Conservation (phyloP, 2,329 filamentous ascomycete species). For the Botrytis porri region DNA sequence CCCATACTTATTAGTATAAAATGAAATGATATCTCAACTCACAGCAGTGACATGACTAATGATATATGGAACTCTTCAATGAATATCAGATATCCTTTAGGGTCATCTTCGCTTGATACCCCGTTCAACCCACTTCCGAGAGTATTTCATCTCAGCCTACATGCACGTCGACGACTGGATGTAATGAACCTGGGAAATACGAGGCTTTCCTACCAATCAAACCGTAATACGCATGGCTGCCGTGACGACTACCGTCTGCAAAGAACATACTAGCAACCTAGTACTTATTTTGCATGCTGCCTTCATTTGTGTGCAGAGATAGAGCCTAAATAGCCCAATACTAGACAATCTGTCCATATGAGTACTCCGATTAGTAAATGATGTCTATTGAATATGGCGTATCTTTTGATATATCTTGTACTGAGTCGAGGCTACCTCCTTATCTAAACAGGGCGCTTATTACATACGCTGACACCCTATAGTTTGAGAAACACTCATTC, state of each 20-base stretch:
- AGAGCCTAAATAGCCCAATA: background rate
- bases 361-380: background rate
- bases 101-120: background rate
- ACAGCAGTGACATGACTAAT: constrained; percentile 1
- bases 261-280: background rate
- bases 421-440: background rate
- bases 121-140: background rate
- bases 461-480: constrained; percentile 11
- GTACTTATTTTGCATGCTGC: background rate
- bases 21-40: constrained; percentile 20
- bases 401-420: background rate
- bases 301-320: background rate
- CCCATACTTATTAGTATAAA: constrained; percentile 14
- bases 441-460: constrained; percentile 14
- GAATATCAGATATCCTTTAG: background rate
- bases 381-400: background rate
- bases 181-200: background rate
- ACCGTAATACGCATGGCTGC: background rate
- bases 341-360: background rate
- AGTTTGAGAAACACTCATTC: background rate
- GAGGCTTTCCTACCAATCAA: background rate
- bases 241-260: constrained; percentile 9
- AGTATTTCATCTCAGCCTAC: background rate
- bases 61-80: background rate
- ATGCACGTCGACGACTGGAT: background rate